Evolutionary conservation across 1,284 basidiomycete genomes (phyloP).

Genomic region (Somion occarium): DNA sequence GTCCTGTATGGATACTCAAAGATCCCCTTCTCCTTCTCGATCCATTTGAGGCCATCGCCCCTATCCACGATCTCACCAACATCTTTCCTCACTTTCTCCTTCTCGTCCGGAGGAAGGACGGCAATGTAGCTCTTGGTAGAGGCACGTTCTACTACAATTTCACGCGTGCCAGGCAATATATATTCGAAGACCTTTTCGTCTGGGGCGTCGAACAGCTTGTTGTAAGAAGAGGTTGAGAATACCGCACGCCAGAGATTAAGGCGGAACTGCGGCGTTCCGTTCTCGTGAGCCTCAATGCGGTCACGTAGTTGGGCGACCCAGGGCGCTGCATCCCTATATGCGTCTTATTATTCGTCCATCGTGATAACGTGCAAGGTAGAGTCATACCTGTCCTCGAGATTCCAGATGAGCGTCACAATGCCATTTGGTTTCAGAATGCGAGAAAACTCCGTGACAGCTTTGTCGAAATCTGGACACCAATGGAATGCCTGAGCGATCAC

Average conservation of each 20-base stretch:
- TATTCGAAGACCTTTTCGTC: slow-evolving; percentile 52
- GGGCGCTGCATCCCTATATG: slow-evolving; percentile 52
- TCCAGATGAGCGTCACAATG: slow-evolving; percentile 69
- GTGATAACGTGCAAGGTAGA: background rate
- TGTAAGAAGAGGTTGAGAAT: slow-evolving; percentile 55
- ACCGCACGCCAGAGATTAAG: slow-evolving; percentile 61
- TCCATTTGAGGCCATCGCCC: slow-evolving; percentile 42
- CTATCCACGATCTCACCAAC: slow-evolving; percentile 44
- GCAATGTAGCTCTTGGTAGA: slow-evolving; percentile 73
- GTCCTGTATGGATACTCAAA: slow-evolving; percentile 57
- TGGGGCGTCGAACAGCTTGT: slow-evolving; percentile 45
- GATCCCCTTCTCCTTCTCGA: slow-evolving; percentile 40
- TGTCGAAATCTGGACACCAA: slow-evolving; percentile 73
- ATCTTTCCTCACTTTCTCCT: slow-evolving; percentile 41
- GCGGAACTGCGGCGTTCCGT: slow-evolving; percentile 69
- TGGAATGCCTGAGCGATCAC: slow-evolving; percentile 81
- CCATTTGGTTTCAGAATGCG: slow-evolving; percentile 69
- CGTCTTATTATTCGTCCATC: background rate
- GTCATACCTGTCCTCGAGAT: slow-evolving; percentile 66
- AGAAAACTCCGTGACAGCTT: slow-evolving; percentile 61
- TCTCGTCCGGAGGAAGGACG: slow-evolving; percentile 49
- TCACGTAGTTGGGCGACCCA: slow-evolving; percentile 73
- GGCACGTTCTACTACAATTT: slow-evolving; percentile 56
- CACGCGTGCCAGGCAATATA: slow-evolving; percentile 40
- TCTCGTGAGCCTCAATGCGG: slow-evolving; percentile 59